Percentiles rank a stretch among this genome's conserved stretches.
These are phyloP conservation scores for Colletotrichum theobromicola DNA, from an alignment of 2,329 filamentous ascomycete species.

Conservation along the genomic window DNA sequence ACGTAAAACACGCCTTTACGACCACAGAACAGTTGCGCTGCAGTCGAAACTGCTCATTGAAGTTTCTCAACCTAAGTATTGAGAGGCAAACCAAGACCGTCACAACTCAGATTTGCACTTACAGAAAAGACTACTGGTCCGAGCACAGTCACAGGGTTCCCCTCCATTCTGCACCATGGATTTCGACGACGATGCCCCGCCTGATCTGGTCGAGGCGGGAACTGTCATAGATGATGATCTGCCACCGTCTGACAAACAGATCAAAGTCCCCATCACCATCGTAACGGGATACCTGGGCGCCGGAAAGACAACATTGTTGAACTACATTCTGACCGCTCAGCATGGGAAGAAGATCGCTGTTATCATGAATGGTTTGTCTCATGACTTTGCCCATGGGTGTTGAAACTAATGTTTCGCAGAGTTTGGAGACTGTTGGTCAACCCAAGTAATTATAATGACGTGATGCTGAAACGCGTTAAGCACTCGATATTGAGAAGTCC, in stretches of 20 bases:
- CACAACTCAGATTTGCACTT: not conserved
- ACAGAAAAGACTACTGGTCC: not conserved
- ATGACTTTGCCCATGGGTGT: not conserved
- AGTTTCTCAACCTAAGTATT: not conserved
- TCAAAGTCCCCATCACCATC: slow-evolving; percentile 84
- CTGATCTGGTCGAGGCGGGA: slow-evolving; percentile 63
- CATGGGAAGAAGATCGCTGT: slow-evolving; percentile 99
- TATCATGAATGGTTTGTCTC: slow-evolving; percentile 79
- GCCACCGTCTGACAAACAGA: slow-evolving; percentile 49
- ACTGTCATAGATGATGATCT: slow-evolving; percentile 38
- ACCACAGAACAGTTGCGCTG: not conserved
- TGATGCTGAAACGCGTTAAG: slow-evolving; percentile 44
- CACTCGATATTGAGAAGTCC: slow-evolving; percentile 94
- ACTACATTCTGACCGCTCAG: slow-evolving; percentile 92
- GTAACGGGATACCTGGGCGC: slow-evolving; percentile 93
- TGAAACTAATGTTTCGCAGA: slow-evolving; percentile 53
- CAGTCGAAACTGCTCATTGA: not conserved
- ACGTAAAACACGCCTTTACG: not conserved
- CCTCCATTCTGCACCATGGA: slow-evolving; percentile 52
- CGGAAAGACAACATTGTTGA: slow-evolving; percentile 93
- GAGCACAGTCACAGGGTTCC: slow-evolving; percentile 16
- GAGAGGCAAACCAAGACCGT: not conserved
- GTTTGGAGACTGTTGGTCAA: slow-evolving; percentile 76
- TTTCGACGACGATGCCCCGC: slow-evolving; percentile 70
- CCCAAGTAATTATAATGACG: not conserved